phyloP scores from a whole-genome alignment of 2,329 filamentous ascomycete species.

The Cladosporium sp. region DNA sequence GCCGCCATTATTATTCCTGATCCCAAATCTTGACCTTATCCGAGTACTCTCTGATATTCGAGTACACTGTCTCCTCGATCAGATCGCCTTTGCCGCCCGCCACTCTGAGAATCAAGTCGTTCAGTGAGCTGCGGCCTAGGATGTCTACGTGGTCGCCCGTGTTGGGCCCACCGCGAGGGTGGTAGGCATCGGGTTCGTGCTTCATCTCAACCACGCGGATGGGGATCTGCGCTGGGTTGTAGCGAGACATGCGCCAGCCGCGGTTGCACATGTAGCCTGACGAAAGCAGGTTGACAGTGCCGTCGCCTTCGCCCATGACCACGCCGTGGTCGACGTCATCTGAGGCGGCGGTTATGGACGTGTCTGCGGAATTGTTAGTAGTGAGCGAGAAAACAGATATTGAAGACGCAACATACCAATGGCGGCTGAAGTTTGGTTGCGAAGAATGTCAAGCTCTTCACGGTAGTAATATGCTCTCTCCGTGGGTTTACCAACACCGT shows the following conservation, averaged over 20 bases:
- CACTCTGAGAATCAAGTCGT: constrained; percentile 83
- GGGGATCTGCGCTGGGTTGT: constrained; percentile 79
- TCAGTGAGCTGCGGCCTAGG: constrained; percentile 79
- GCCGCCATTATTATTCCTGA: constrained; percentile 42
- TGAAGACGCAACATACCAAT: constrained; percentile 21
- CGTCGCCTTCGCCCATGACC: constrained; percentile 93
- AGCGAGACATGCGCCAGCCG: constrained; percentile 90
- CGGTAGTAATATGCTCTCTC: constrained; percentile 93
- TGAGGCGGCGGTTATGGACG: constrained; percentile 63
- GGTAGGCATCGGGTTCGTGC: constrained; percentile 91
- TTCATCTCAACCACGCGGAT: constrained; percentile 93
- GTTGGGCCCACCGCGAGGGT: constrained; percentile 67
- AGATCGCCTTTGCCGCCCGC: constrained; percentile 79
- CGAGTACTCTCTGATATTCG: constrained; percentile 77
- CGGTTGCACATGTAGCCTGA: constrained; percentile 95
- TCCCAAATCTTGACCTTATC: constrained; percentile 80
- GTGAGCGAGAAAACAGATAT: too few relatives aligned
- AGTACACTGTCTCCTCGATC: constrained; percentile 73
- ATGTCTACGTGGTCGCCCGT: constrained; percentile 94
- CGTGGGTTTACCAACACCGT: constrained; percentile 89
- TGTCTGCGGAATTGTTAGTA: constrained; percentile 42
- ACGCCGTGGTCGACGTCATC: constrained; percentile 73
- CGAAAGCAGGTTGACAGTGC: constrained; percentile 89
- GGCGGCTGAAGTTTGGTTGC: constrained; percentile 56
- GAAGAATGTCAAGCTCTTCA: constrained; percentile 56